Conservation (phyloP, 345 rosid genomes). For the Streptanthus diversifolius region DNA sequence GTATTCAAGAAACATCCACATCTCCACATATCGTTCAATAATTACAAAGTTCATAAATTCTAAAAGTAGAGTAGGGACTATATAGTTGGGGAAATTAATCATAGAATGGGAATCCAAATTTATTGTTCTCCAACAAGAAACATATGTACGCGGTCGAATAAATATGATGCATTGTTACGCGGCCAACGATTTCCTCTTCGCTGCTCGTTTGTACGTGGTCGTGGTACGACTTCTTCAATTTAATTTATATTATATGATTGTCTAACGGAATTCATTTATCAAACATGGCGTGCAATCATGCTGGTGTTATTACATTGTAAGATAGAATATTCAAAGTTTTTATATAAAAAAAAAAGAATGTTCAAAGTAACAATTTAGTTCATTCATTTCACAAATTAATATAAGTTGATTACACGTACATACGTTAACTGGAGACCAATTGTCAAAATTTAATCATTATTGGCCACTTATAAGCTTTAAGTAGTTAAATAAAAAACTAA, state of each 20-base stretch:
- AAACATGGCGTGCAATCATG: conserved; percentile 21
- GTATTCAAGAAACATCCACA: conserved; percentile 17
- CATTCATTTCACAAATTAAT: neutral
- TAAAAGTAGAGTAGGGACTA: conserved; percentile 25
- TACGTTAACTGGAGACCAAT: neutral
- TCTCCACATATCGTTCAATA: conserved; percentile 14
- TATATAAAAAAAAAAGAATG: neutral
- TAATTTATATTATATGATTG: neutral
- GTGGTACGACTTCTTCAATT: conserved; percentile 32
- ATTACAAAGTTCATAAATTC: neutral
- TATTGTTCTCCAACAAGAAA: conserved; percentile 27
- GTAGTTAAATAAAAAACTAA: neutral
- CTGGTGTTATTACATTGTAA: neutral
- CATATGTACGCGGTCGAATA: conserved; percentile 33
- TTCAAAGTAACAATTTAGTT: conserved; percentile 1
- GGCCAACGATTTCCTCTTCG: conserved; percentile 1
- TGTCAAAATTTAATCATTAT: no score
- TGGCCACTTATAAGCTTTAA: neutral
- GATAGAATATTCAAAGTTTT: neutral
- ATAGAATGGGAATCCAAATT: conserved; percentile 26
- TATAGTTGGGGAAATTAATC: conserved; percentile 24
- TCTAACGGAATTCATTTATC: neutral
- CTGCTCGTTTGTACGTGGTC: conserved; percentile 12
- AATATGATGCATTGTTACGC: conserved; percentile 29
- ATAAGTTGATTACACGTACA: neutral